phyloP scores from a whole-genome alignment of 139 green algal species.

The Micractinium conductrix region DNA sequence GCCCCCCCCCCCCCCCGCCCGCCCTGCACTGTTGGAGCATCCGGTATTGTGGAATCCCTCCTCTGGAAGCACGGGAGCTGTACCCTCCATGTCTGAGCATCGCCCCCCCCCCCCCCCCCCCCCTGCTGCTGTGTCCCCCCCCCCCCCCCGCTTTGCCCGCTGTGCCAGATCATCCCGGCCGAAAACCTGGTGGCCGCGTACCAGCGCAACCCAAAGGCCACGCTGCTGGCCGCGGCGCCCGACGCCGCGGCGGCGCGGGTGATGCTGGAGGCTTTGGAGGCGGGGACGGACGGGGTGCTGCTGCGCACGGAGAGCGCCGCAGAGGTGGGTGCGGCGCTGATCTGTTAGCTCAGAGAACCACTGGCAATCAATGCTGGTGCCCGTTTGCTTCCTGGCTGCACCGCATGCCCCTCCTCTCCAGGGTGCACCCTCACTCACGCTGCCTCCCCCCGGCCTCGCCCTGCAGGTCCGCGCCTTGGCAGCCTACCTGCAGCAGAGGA shows the following conservation, averaged over 20 bases:
- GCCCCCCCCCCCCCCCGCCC: no score
- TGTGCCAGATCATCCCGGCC: constrained; percentile 91
- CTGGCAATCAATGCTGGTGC: no score
- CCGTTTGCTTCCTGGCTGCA: no score
- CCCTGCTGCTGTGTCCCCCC: no score
- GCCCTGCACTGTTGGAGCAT: no score
- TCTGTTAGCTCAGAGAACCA: no score
- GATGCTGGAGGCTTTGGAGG: constrained; percentile 85
- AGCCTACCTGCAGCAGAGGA: constrained; percentile 38
- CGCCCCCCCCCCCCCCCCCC: not conserved
- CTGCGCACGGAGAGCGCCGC: constrained; percentile 72
- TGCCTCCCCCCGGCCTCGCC: not conserved
- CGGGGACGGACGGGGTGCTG: constrained; percentile 81
- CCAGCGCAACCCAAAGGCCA: constrained; percentile 39
- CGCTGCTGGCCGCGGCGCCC: constrained; percentile 63
- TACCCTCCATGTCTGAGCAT: not conserved
- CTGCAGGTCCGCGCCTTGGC: constrained; percentile 55
- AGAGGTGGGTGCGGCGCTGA: constrained; percentile 55
- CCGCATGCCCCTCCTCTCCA: not conserved
- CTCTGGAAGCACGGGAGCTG: not conserved
- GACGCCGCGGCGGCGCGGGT: constrained; percentile 59
- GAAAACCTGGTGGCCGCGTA: constrained; percentile 92
- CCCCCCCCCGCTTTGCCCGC: no score
- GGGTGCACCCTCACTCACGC: not conserved
- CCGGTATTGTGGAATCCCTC: no score